A percentile compares a stretch with the other conserved stretches of the same genome.
phyloP scores from a whole-genome alignment of 1,284 basidiomycete species.

The Cryptococcus sp. region DNA sequence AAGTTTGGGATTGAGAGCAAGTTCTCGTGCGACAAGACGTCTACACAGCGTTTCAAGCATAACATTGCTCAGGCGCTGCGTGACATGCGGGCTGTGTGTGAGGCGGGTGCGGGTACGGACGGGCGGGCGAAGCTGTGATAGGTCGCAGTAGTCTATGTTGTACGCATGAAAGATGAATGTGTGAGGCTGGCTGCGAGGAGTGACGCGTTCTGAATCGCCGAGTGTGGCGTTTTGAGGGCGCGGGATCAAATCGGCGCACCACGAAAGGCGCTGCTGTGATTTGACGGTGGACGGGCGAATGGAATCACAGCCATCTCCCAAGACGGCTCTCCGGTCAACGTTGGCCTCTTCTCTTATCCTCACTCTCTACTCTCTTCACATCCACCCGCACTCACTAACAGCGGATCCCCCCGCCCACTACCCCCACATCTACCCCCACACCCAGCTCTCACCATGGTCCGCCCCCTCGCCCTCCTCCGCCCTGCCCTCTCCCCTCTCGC shows the following conservation, averaged over 20 bases:
- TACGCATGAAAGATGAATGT: background rate
- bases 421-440: background rate
- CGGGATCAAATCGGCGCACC: no score
- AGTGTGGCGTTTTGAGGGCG: no score
- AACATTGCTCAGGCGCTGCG: constrained; percentile 65
- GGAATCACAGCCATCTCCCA: background rate
- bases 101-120: constrained; percentile 29
- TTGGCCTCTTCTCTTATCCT: background rate
- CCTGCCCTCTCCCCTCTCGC: background rate
- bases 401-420: no score
- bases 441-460: background rate
- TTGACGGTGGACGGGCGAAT: background rate
- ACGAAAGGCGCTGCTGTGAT: no score
- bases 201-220: no score
- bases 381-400: no score
- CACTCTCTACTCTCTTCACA: no score
- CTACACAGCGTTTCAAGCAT: constrained; percentile 67
- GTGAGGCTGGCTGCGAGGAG: no score
- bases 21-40: constrained; percentile 64
- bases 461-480: background rate
- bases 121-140: background rate
- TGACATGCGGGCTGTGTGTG: constrained; percentile 66
- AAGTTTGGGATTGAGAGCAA: constrained; percentile 97
- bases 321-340: background rate
- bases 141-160: background rate